Conservation (phyloP, 495 filamentous ascomycete species). For the Rhizodiscina lignyota region DNA sequence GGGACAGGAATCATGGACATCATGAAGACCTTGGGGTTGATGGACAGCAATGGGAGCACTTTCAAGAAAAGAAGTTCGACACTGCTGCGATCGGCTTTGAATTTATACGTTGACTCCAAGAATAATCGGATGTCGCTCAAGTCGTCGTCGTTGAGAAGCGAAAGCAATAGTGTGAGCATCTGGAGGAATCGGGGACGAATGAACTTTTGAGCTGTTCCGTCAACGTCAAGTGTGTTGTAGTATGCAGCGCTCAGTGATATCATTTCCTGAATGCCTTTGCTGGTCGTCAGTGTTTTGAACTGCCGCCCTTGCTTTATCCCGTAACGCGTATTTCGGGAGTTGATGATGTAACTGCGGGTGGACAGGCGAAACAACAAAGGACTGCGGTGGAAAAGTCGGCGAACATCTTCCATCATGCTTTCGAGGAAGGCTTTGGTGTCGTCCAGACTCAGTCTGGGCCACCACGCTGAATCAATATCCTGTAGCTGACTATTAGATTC, state of each 20-base stretch:
- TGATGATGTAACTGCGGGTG: slow-evolving; percentile 17
- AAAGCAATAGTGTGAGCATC: slow-evolving; percentile 22
- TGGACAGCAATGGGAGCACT: slow-evolving; percentile 18
- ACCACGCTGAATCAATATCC: slow-evolving; percentile 11
- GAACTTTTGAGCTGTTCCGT: slow-evolving; percentile 12
- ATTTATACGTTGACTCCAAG: slow-evolving; percentile 18
- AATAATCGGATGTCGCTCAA: slow-evolving; percentile 16
- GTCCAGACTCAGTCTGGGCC: slow-evolving; percentile 15
- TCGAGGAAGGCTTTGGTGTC: slow-evolving; percentile 19
- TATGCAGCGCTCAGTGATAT: slow-evolving; percentile 19
- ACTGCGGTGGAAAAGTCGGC: slow-evolving; percentile 19
- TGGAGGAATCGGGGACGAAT: slow-evolving; percentile 23
- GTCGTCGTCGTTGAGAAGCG: slow-evolving; percentile 21
- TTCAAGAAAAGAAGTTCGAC: slow-evolving; percentile 20
- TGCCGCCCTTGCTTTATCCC: slow-evolving; percentile 17
- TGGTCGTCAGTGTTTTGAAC: slow-evolving; percentile 22
- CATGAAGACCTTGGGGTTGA: slow-evolving; percentile 22
- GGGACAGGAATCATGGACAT: slow-evolving; percentile 17
- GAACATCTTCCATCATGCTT: slow-evolving; percentile 23
- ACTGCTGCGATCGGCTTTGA: slow-evolving; percentile 15
- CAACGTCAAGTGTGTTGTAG: slow-evolving; percentile 19
- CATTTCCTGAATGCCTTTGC: slow-evolving; percentile 21
- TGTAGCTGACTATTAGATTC: slow-evolving; percentile 14
- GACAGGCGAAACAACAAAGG: slow-evolving; percentile 23
- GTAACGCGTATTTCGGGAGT: slow-evolving; percentile 22